Base-by-base conservation (phyloP, 768 basidiomycete genomes). In the Lactifluus pinguis region DNA sequence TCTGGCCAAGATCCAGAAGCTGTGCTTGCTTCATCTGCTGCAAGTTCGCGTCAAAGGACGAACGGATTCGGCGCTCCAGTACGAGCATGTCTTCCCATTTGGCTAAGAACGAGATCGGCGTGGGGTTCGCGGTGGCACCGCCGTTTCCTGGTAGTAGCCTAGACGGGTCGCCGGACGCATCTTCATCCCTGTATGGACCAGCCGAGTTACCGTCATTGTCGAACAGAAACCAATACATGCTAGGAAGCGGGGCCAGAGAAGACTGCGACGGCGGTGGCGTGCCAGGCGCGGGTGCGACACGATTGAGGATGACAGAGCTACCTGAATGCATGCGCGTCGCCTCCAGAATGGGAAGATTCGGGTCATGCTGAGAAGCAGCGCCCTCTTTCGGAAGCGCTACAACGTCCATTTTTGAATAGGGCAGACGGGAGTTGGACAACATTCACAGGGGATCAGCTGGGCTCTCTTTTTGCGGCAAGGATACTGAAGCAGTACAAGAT, bases 401-500 rank as follows among this genome's bases (percentile, higher is more conserved):
- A 15, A 64, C 32, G 11, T 51, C 25, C 15, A 45, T 45, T 39
- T 29, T 58, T 80, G 79, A 21, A 59, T 69, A n/a, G 74, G 49
- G 6, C 9, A 32, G 62, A 79, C 50, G 86, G 83, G 6, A 72
- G 71, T 57, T 93, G 91, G 86, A 75, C 72, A 1, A 72, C 76
- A 13, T 93, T 95, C 70, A 91, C 90, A 0, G 92, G 92, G 3
- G 92, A 95, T 69, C 89, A 94, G 67, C 72, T 95, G 2, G 92
- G 92, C 0, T 70, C 76, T 10, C 66, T 85, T 30, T 77, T 85
- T 59, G 84, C 82, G 1, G 74, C 73, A 25, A 75, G 73, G 49
- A 72, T 75, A 44, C 67, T 85, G 2, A 72, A 75, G 39, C 68
- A 69, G 17, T 80, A 83, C 72, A 78, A 74, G 68, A 69, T 69